These are phyloP conservation scores for Neurospora sublineolata DNA, from an alignment of 495 filamentous ascomycete species.

Conservation along the genomic window DNA sequence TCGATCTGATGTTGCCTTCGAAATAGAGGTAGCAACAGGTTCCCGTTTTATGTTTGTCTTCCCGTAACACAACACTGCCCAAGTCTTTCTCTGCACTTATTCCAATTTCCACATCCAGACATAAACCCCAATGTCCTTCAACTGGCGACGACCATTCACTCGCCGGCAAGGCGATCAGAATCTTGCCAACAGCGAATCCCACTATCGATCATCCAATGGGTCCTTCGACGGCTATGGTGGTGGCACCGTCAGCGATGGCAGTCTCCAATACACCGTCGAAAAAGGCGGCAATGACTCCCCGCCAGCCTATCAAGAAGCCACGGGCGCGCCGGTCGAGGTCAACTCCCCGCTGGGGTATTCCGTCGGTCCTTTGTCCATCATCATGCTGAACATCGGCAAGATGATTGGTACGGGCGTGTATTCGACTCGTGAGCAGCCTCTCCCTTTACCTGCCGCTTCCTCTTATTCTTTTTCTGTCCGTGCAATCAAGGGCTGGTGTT, in stretches of 20 bases:
- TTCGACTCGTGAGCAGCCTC: conserved; percentile 41
- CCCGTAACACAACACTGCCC: background rate
- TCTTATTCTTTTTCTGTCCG: too few relatives aligned
- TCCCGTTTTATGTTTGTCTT: background rate
- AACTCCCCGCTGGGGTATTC: conserved; percentile 49
- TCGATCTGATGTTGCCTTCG: background rate
- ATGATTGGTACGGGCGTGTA: conserved; percentile 60
- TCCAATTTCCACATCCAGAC: background rate
- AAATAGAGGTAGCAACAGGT: background rate
- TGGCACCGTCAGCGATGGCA: conserved; percentile 27
- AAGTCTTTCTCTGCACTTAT: background rate
- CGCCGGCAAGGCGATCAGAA: background rate
- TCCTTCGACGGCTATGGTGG: background rate
- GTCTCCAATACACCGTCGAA: conserved; percentile 38
- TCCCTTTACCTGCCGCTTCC: background rate
- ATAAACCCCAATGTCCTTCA: conserved; percentile 14
- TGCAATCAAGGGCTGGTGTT: background rate
- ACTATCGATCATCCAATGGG: background rate
- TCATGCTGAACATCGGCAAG: conserved; percentile 51
- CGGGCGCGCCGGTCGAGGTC: conserved; percentile 50
- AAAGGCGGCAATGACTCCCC: conserved; percentile 44
- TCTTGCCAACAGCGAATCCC: background rate
- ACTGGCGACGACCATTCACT: conserved; percentile 15
- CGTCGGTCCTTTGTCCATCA: conserved; percentile 42
- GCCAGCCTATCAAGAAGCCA: conserved; percentile 50